These are phyloP conservation scores for Funneliformis mosseae DNA, from an alignment of 192 early-diverging fungal genomes.

Conservation along the genomic window DNA sequence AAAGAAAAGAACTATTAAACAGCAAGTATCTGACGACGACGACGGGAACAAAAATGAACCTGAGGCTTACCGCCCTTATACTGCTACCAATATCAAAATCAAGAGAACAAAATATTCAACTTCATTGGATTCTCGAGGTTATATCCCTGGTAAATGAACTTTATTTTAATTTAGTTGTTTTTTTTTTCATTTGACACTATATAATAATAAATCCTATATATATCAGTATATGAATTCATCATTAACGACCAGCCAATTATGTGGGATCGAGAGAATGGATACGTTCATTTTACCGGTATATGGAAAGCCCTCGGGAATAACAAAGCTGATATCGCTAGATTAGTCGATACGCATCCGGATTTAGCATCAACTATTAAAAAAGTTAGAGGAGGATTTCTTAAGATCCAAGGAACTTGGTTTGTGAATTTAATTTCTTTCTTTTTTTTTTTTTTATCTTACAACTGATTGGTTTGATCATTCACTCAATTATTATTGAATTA, in stretches of 20 bases:
- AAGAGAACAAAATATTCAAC: conserved; percentile 63
- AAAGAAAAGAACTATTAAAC: conserved; percentile 15
- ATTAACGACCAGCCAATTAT: conserved; percentile 62
- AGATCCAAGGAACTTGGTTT: conserved; percentile 66
- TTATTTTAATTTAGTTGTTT: not conserved
- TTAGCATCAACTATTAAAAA: conserved; percentile 55
- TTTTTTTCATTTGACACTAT: not conserved
- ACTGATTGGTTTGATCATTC: not conserved
- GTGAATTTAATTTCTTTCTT: conserved; percentile 25
- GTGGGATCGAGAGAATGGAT: conserved; percentile 65
- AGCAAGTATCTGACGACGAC: conserved; percentile 12
- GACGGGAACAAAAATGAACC: conserved; percentile 11
- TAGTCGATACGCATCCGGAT: conserved; percentile 61
- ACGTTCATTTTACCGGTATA: conserved; percentile 64
- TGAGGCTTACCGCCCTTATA: conserved; percentile 12
- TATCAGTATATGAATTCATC: conserved; percentile 60
- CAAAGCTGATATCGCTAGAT: conserved; percentile 63
- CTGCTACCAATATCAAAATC: conserved; percentile 41
- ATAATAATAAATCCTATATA: not conserved
- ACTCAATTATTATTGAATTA: not conserved
- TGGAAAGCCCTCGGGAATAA: conserved; percentile 63
- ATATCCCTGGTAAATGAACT: conserved; percentile 57
- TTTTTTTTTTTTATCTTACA: not conserved
- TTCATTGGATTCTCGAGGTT: conserved; percentile 60
- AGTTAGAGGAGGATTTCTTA: conserved; percentile 61